Base-by-base conservation (phyloP, 495 filamentous ascomycete species). In the Tuber microsphaerosporum region DNA sequence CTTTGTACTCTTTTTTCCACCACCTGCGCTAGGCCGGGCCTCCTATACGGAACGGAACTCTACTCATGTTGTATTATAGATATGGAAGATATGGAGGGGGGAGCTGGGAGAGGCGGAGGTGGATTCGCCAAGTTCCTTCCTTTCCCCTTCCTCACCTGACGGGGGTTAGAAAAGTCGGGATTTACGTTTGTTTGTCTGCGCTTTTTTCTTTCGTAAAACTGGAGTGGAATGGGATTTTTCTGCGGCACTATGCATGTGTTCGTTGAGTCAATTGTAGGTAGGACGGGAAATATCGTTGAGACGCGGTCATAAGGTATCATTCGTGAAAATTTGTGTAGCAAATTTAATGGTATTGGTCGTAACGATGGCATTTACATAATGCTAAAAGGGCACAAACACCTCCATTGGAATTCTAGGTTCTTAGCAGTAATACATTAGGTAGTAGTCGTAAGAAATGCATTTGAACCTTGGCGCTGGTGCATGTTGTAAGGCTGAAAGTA, bases 11-110 rank as follows among this genome's bases (percentile, higher is more conserved):
- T 19, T 65, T 65, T 65, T 7, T 37, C 34, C 34, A 37, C 34
- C 34, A 37, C 34, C 34, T 37, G 34, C 34, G 34, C 34, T 37
- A 37, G 34, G 34, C 34, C 34, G 34, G 34, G 34, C 26, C 5
- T 65, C 16, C 26, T 17, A 65, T 65, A 65, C 56, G 26, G 56
- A 65, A 31, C 56, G 56, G 56, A 65, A 65, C 56, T 65, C 56
- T 65, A 65, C 56, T 65, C 56, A 65, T 65, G 56, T 65, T 65
- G 56, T 65, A 65, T 65, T 34, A 65, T 65, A 65, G 56, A 34
- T 34, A 34, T 65, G 56, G 31, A 26, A 16, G 31, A 16, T 65
- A 31, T 7, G 74, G 26, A 51, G 56, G 26, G 5, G 56, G 26
- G 56, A 34, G 26, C 26, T 31, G 56, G 26, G 56, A 61, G n/a